These are phyloP conservation scores for Fusarium algeriense DNA, from an alignment of 2,329 filamentous ascomycete genomes.

Conservation along the genomic window DNA sequence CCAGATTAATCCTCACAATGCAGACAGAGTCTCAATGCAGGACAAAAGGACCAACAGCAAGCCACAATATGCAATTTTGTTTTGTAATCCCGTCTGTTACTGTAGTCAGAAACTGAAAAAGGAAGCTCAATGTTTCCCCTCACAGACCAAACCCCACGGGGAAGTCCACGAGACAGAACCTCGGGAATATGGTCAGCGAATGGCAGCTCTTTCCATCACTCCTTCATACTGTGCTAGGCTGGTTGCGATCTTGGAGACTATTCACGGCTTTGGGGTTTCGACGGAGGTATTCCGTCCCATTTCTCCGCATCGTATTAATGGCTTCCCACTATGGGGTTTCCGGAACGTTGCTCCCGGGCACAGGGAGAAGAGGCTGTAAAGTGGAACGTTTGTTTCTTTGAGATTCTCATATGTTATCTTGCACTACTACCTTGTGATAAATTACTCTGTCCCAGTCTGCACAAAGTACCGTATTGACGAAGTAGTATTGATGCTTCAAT, in stretches of 20 bases:
- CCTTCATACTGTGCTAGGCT: constrained; percentile 13
- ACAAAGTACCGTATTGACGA: neutral
- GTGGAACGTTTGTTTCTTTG: neutral
- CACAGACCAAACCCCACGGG: constrained; percentile 27
- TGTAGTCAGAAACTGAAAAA: constrained; percentile 8
- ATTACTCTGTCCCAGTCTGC: neutral
- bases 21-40: neutral
- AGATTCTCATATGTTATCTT: neutral
- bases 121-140: constrained; percentile 32
- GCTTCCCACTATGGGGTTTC: neutral
- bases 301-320: constrained; percentile 20
- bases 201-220: constrained; percentile 10
- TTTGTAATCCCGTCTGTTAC: constrained; percentile 2
- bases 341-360: constrained; percentile 6
- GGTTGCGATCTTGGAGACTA: neutral
- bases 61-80: constrained; percentile 22
- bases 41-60: constrained; percentile 4
- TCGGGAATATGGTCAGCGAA: constrained; percentile 15
- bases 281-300: constrained; percentile 22
- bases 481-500: neutral
- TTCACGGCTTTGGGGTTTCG: constrained; percentile 2
- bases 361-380: neutral
- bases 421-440: neutral
- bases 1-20: neutral
- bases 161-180: constrained; percentile 11